Base-by-base conservation (phyloP, 1,139 yeast species). In the Yamadazyma diospyri region DNA sequence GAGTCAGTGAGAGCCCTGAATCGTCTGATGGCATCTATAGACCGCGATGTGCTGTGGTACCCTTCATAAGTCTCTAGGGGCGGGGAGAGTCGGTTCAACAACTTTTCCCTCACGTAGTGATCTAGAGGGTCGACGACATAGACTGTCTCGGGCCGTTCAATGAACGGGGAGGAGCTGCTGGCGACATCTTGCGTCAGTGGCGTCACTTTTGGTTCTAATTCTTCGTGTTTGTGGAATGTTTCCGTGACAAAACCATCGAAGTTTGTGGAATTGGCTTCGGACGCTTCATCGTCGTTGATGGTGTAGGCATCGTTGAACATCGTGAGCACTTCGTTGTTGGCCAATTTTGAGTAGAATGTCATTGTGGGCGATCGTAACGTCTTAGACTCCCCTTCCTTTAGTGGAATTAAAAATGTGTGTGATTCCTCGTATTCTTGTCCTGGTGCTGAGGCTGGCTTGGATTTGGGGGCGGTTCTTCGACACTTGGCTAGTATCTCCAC, bases 301-400 rank as follows among this genome's bases (percentile, higher is more conserved):
- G 59, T 56, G 2, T 78, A 61, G 0, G 82, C 83, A 43, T 75
- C 79, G 48, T 82, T 86, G 51, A 86, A 85, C 84, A 88, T 83
- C 15, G 73, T 72, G 39, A 76, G 66, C 1, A 88, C 81, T 45
- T 87, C 96, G 34, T 78, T 76, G 35, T 79, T 73, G 1, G 95
- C 94, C 47, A 80, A 77, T 39, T 77, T 78, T 0, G 96, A 81
- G 51, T 72, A 81, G 52, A 81, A 60, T 0, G 96, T 87, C 46
- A 84, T 72, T 0, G 96, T 87, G 1, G 95, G 95, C 0, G 87
- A 79, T 9, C 62, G 59, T 4, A 75, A 69, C 38, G 27, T 37
- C 16, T 17, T 42, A 3, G 44, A 39, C 22, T 51, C 56, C 16
- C 51, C 57, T 33, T 57, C 66, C 30, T 57, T 53, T 20, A 65